phyloP scores from a whole-genome alignment of 805 yeast species.

The Alloascoidea africana region DNA sequence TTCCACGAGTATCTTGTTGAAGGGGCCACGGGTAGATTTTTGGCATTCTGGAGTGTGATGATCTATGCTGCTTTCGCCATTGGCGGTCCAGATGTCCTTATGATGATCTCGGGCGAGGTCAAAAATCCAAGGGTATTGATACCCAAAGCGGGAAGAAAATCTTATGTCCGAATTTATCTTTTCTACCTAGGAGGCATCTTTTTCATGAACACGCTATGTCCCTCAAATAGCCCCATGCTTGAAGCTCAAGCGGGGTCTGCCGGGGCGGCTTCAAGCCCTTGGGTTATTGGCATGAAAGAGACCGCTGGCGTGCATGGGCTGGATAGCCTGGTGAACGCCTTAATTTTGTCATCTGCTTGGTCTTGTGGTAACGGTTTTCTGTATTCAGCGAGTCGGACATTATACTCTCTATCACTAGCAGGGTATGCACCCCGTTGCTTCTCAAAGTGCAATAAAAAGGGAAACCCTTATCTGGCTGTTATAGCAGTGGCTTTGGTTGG shows the following conservation, averaged over 20 bases:
- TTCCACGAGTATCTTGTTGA: slow-evolving; percentile 16
- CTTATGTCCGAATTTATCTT: slow-evolving; percentile 22
- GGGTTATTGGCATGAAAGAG: slow-evolving; percentile 16
- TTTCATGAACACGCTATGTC: slow-evolving; percentile 20
- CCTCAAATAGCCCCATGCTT: slow-evolving; percentile 20
- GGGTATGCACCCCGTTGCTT: slow-evolving; percentile 22
- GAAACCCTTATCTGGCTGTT: slow-evolving; percentile 24
- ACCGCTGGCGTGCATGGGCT: slow-evolving; percentile 21
- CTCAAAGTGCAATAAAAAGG: slow-evolving; percentile 21
- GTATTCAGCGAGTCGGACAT: slow-evolving; percentile 22
- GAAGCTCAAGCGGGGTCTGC: slow-evolving; percentile 11
- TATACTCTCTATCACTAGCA: slow-evolving; percentile 22
- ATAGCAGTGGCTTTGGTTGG: slow-evolving; percentile 20
- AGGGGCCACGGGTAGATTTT: slow-evolving; percentile 26
- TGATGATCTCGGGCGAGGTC: slow-evolving; percentile 39
- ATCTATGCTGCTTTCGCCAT: slow-evolving; percentile 42
- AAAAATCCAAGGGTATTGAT: slow-evolving; percentile 19
- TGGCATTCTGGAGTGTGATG: slow-evolving; percentile 39
- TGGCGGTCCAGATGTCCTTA: slow-evolving; percentile 46
- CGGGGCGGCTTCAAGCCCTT: slow-evolving; percentile 30
- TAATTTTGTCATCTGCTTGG: slow-evolving; percentile 18
- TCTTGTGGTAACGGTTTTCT: slow-evolving; percentile 27
- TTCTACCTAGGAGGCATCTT: slow-evolving; percentile 24
- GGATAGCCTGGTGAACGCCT: slow-evolving; percentile 16
- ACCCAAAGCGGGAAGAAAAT: slow-evolving; percentile 20